phyloP scores from a whole-genome alignment of 2,329 filamentous ascomycete genomes.

The Blastomyces parvus region DNA sequence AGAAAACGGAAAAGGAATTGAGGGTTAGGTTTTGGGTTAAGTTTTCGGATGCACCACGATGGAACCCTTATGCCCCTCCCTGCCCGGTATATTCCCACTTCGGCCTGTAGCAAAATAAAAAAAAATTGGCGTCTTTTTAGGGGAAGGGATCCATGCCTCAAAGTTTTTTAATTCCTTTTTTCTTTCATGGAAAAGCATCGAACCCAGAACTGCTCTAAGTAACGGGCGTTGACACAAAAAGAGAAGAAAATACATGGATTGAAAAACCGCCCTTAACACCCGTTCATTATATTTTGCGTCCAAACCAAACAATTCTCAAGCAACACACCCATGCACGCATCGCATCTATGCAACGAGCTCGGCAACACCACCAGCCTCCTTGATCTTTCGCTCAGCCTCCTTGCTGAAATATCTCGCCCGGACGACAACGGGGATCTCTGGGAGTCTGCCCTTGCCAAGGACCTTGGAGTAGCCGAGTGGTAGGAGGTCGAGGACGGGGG shows the following conservation, averaged over 20 bases:
- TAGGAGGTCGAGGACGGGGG: slow-evolving; percentile 95
- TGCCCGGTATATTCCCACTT: background rate
- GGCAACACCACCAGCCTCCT: slow-evolving; percentile 88
- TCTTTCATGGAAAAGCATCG: background rate
- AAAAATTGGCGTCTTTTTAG: background rate
- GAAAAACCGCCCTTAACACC: slow-evolving; percentile 4
- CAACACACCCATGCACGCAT: background rate
- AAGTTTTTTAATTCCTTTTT: background rate
- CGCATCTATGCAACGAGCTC: slow-evolving; percentile 77
- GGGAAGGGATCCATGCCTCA: background rate
- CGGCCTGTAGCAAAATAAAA: background rate
- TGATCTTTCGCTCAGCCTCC: slow-evolving; percentile 98
- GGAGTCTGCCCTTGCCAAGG: slow-evolving; percentile 94
- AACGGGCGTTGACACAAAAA: background rate
- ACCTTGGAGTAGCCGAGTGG: slow-evolving; percentile 97
- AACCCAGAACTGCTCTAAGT: background rate
- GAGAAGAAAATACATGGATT: background rate
- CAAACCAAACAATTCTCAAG: background rate
- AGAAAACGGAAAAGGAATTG: background rate
- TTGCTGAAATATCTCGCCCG: slow-evolving; percentile 91
- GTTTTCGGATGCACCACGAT: background rate
- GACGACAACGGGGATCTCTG: slow-evolving; percentile 86
- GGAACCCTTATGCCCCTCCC: background rate
- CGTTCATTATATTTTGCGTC: slow-evolving; percentile 5
- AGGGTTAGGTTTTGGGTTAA: background rate